Evolutionary conservation across 129 eudicot genomes (phyloP).

Genomic region (Lonicera japonica): DNA sequence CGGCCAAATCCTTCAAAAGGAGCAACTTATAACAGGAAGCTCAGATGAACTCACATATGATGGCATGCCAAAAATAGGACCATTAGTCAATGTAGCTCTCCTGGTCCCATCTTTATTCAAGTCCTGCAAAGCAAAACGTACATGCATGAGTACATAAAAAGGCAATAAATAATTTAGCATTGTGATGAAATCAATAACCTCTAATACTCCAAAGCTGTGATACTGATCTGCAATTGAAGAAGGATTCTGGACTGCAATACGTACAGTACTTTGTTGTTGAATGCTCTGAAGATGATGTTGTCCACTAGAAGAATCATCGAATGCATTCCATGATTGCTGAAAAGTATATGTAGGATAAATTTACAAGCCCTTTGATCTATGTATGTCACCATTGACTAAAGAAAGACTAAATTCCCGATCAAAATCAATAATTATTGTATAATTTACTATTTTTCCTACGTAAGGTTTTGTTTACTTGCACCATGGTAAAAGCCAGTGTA

Average conservation of each 20-base stretch:
- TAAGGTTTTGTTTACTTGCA: too few relatives aligned
- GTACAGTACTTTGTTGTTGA: conserved; percentile 21
- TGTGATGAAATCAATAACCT: conserved; percentile 24
- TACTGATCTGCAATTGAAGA: conserved; percentile 26
- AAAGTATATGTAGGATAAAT: conserved; percentile 10
- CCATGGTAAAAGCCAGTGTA: neutral
- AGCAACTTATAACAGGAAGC: too few relatives aligned
- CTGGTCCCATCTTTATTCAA: conserved; percentile 21
- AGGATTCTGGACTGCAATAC: conserved; percentile 28
- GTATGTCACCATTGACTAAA: neutral
- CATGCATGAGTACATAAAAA: neutral
- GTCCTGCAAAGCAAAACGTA: conserved; percentile 23
- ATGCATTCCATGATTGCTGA: conserved; percentile 67
- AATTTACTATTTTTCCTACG: too few relatives aligned
- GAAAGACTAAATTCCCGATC: neutral
- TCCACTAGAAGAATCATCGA: conserved; percentile 37
- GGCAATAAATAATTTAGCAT: neutral
- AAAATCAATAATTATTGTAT: too few relatives aligned
- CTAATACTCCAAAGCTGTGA: conserved; percentile 19
- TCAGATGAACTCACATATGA: conserved; percentile 21
- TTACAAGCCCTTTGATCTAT: neutral
- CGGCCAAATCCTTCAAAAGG: too few relatives aligned
- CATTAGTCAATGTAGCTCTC: conserved; percentile 17
- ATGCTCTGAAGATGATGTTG: conserved; percentile 20
- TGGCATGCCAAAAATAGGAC: conserved; percentile 26